Percentiles rank a stretch among this genome's conserved stretches.
These are phyloP conservation scores for Aspergillus niger DNA, from an alignment of 2,329 filamentous ascomycete species.

Conservation along the genomic window DNA sequence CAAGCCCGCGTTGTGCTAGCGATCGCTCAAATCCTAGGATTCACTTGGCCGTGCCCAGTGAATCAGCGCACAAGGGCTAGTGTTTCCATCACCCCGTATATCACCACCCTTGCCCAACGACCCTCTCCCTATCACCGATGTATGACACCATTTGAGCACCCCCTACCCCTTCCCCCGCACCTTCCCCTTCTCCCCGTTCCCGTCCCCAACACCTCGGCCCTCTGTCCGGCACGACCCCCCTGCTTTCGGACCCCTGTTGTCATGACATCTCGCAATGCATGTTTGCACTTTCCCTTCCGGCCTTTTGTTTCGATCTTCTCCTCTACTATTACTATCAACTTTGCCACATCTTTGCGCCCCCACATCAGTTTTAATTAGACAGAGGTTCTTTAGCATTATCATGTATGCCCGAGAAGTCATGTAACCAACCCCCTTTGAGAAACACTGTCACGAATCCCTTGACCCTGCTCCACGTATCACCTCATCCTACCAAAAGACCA, in stretches of 20 bases:
- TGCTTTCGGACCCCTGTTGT: constrained; percentile 24
- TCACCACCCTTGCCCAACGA: neutral
- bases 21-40: constrained; percentile 11
- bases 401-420: constrained; percentile 47
- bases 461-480: constrained; percentile 18
- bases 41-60: neutral
- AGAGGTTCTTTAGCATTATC: constrained; percentile 39
- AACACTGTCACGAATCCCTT: constrained; percentile 36
- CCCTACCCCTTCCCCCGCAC: constrained; percentile 8
- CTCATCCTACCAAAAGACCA: constrained; percentile 26
- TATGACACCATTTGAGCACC: constrained; percentile 2
- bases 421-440: constrained; percentile 35
- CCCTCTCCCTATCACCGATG: constrained; percentile 2
- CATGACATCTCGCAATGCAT: constrained; percentile 23
- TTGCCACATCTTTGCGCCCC: constrained; percentile 12
- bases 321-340: constrained; percentile 18
- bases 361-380: constrained; percentile 42
- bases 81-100: neutral
- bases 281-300: constrained; percentile 16
- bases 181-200: constrained; percentile 3
- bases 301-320: constrained; percentile 15
- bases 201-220: constrained; percentile 7
- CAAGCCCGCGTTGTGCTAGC: constrained; percentile 6
- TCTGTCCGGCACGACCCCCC: constrained; percentile 8
- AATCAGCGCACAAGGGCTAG: constrained; percentile 1